phyloP scores from a whole-genome alignment of 2,329 filamentous ascomycete species.

The Cercospora sp. region DNA sequence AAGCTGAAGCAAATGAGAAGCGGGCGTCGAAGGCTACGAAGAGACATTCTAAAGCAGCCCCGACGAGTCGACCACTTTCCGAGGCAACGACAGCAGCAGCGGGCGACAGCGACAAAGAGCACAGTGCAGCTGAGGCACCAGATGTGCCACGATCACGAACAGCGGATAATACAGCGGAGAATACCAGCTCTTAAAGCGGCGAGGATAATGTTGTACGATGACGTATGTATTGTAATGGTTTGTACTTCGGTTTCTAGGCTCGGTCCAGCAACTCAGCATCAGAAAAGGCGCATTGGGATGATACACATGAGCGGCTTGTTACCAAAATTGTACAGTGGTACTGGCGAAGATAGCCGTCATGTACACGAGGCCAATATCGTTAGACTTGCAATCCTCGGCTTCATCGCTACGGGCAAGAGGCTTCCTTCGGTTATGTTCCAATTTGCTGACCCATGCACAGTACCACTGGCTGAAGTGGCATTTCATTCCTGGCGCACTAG shows the following conservation, averaged over 20 bases:
- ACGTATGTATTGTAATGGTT: not conserved
- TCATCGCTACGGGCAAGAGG: not conserved
- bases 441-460: not conserved
- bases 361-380: not conserved
- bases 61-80: not conserved
- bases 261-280: not conserved
- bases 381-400: not conserved
- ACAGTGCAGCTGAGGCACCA: not conserved
- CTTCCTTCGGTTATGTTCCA: not conserved
- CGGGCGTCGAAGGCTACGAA: constrained; percentile 19
- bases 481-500: not conserved
- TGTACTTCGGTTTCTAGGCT: no score
- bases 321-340: not conserved
- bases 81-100: not conserved
- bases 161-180: not conserved
- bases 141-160: constrained; percentile 1
- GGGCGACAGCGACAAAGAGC: constrained; percentile 6
- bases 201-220: not conserved
- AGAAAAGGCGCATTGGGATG: not conserved
- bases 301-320: not conserved
- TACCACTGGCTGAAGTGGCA: not conserved
- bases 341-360: not conserved
- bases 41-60: not conserved
- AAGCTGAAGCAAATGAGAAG: constrained; percentile 35
- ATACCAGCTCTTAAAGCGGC: not conserved